These are phyloP conservation scores for Phytophthora sojae DNA, from an alignment of 352 stramenopile genomes.

Conservation along the genomic window DNA sequence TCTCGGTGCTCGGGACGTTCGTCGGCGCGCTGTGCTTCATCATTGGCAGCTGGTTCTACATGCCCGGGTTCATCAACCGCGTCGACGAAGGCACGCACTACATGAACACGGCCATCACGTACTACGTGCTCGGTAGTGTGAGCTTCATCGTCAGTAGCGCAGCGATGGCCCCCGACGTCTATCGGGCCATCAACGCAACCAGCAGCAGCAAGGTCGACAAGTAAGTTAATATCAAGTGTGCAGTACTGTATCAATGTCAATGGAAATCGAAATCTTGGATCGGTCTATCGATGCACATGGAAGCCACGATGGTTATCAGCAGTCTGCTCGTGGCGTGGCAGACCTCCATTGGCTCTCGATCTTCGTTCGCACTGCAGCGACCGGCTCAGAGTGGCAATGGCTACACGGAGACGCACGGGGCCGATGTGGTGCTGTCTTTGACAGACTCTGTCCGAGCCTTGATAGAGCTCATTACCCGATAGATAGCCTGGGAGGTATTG, in stretches of 20 bases:
- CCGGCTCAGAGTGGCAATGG: constrained; percentile 5
- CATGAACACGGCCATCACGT: constrained; percentile 73
- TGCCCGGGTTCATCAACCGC: constrained; percentile 65
- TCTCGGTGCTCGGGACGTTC: constrained; percentile 56
- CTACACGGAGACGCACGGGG: constrained; percentile 10
- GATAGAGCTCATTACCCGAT: constrained; percentile 6
- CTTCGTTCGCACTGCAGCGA: background rate
- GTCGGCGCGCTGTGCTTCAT: constrained; percentile 69
- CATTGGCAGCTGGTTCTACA: constrained; percentile 74
- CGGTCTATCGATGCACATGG: background rate
- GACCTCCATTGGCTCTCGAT: constrained; percentile 12
- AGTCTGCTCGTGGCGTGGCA: constrained; percentile 16
- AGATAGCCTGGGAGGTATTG: background rate
- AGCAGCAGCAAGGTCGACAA: constrained; percentile 3
- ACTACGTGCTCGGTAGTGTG: constrained; percentile 68
- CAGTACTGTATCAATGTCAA: background rate
- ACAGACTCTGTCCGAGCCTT: background rate
- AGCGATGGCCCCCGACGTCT: constrained; percentile 53
- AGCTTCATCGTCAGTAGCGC: constrained; percentile 71
- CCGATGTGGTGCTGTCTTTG: background rate
- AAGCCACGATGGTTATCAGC: constrained; percentile 5
- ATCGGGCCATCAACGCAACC: constrained; percentile 42
- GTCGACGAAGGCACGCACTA: constrained; percentile 61
- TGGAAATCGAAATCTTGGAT: background rate
- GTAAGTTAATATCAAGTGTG: constrained; percentile 4